Evolutionary conservation across 768 basidiomycete genomes (phyloP).

Genomic region (Suillus americanus): DNA sequence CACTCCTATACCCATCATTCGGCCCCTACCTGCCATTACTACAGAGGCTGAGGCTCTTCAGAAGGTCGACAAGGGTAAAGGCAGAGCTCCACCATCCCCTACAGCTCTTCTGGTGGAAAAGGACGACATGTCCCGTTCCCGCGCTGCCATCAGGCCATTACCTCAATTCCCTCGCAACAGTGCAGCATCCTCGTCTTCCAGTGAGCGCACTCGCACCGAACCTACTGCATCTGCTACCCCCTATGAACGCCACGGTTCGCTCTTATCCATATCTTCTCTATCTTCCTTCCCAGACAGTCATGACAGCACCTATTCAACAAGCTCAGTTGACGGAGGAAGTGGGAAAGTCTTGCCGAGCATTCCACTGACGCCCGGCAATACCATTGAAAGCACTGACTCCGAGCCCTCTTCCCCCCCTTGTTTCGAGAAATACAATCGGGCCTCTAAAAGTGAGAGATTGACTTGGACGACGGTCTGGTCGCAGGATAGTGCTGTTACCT

Average conservation of each 20-base stretch:
- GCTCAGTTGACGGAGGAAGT: slow-evolving; percentile 1
- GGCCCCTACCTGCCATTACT: slow-evolving; percentile 2
- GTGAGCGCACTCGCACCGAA: not conserved
- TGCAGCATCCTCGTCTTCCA: not conserved
- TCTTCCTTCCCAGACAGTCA: not conserved
- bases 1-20: not conserved
- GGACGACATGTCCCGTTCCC: slow-evolving; percentile 1
- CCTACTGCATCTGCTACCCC: not conserved
- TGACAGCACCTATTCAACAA: slow-evolving; percentile 11
- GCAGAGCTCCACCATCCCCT: slow-evolving; percentile 6
- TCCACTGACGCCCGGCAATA: not conserved
- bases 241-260: not conserved
- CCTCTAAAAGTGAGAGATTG: slow-evolving; percentile 11
- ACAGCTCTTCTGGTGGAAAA: slow-evolving; percentile 6
- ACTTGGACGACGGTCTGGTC: slow-evolving; percentile 27
- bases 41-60: not conserved
- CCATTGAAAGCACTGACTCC: slow-evolving; percentile 5
- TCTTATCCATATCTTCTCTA: not conserved
- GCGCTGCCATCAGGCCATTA: slow-evolving; percentile 7
- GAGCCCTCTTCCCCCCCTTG: not conserved
- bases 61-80: slow-evolving; percentile 14
- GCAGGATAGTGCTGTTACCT: slow-evolving; percentile 43
- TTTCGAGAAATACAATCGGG: not conserved
- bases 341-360: slow-evolving; percentile 13
- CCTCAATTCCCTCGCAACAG: slow-evolving; percentile 9